Evolutionary conservation across 306 rosid species (phyloP).

Genomic region (Vachellia pachyceras): DNA sequence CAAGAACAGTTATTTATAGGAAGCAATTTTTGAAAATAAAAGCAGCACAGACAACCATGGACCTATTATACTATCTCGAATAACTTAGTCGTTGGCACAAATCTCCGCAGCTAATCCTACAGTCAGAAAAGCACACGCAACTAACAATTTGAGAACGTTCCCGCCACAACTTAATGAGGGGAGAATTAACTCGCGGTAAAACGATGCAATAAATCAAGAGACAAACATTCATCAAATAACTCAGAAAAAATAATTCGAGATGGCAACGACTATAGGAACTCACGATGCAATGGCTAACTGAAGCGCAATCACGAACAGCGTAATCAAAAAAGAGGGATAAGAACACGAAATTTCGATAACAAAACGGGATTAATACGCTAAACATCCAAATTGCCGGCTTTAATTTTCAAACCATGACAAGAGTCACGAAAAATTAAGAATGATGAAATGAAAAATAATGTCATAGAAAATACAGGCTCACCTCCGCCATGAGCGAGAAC

Average conservation of each 20-base stretch:
- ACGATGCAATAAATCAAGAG: constrained; percentile 34
- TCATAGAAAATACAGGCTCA: constrained; percentile 32
- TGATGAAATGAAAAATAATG: not conserved
- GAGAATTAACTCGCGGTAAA: not conserved
- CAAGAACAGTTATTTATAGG: no score
- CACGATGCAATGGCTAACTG: not conserved
- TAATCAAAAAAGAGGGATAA: not conserved
- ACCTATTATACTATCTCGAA: not conserved
- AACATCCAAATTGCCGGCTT: not conserved
- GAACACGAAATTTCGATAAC: not conserved
- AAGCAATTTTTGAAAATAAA: not conserved
- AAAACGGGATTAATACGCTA: not conserved
- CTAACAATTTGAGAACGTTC: not conserved
- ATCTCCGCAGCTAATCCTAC: not conserved
- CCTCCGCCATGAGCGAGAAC: constrained; percentile 67
- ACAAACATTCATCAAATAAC: not conserved
- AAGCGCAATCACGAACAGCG: constrained; percentile 26
- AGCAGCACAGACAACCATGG: not conserved
- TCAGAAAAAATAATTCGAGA: not conserved
- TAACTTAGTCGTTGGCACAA: not conserved
- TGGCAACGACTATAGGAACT: not conserved
- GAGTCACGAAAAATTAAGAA: not conserved
- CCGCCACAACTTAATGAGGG: not conserved
- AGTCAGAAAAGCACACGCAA: not conserved
- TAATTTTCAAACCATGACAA: not conserved